phyloP scores from a whole-genome alignment of 2,329 filamentous ascomycete genomes.

The Colletotrichum horii region DNA sequence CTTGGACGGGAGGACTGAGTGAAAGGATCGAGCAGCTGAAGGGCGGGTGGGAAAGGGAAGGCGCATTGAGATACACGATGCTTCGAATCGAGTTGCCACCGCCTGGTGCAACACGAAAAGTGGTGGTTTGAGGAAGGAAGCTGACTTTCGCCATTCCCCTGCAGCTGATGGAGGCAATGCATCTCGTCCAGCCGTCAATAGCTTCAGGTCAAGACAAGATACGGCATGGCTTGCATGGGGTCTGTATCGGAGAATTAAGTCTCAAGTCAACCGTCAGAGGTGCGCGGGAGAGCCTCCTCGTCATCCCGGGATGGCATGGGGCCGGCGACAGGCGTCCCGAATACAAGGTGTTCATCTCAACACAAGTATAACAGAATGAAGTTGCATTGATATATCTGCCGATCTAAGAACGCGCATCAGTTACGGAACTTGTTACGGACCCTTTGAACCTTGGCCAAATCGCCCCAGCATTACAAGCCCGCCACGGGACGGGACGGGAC shows the following conservation, averaged over 20 bases:
- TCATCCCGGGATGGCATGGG: background rate
- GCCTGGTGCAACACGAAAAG: background rate
- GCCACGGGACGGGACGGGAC: background rate
- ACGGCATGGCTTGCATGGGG: background rate
- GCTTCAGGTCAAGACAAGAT: background rate
- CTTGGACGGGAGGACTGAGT: background rate
- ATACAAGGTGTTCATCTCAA: background rate
- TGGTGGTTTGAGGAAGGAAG: background rate
- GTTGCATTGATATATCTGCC: background rate
- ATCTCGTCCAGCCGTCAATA: background rate
- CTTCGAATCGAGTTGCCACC: background rate
- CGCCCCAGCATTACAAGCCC: background rate
- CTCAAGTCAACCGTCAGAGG: background rate
- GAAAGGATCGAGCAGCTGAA: background rate
- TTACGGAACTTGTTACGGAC: background rate
- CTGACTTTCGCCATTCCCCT: background rate
- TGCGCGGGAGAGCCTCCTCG: background rate
- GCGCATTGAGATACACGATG: background rate
- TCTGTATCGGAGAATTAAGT: background rate
- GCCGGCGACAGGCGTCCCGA: background rate
- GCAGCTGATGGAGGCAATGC: background rate
- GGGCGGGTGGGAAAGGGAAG: background rate
- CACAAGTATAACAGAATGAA: background rate
- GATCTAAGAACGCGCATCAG: background rate
- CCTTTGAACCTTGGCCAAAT: background rate